Base-by-base conservation (phyloP, 106 monocot genomes). In the Dendrobium huoshanense region DNA sequence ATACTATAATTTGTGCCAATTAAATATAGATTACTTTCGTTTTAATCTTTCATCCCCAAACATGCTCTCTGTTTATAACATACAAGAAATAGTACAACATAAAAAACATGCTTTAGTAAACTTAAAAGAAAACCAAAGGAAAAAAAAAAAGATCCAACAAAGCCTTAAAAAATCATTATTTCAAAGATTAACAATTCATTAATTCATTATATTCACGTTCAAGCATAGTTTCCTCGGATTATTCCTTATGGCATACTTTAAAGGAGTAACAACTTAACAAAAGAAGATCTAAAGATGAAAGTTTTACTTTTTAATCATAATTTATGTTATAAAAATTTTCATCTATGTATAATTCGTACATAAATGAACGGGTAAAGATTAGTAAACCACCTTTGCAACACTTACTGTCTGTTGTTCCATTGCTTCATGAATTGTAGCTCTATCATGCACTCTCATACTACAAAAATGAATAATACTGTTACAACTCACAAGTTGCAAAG, bases 381-480 rank as follows among this genome's bases (percentile, higher is more conserved):
- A 73, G n/a, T n/a, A 4, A 4, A 2, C 37, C 76, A 99, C 98
- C 95, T 99, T 99, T 41, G 98, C 98, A 79, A 99, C 90, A 79
- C 98, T 95, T 83, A 99, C 92, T 27, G 98, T 99, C 84, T 99
- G 98, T 77, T 99, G 98, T 81, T 99, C 98, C 95, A 99, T 99
- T 44, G 98, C 98, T 91, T 99, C 98, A 82, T 99, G 98, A 84
- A 99, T 99, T 65, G 98, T 99, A 83, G 98, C 91, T 73, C 95
- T 89, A 67, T 99, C 95, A 88, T 99, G 98, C 78, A 88, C 92
- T 80, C 92, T 76, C 98, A 99, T 99, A 87, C 98, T 99, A 79
- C 40, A 82, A 45, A 85, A 33, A 49, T 0, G 59, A 47, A 76
- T 76, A 17, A 76, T 41, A 74, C 20, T 20, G 41, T 42, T 7